phyloP scores from a whole-genome alignment of 2,329 filamentous ascomycete species.

The Ophiostoma novo-ulmi region DNA sequence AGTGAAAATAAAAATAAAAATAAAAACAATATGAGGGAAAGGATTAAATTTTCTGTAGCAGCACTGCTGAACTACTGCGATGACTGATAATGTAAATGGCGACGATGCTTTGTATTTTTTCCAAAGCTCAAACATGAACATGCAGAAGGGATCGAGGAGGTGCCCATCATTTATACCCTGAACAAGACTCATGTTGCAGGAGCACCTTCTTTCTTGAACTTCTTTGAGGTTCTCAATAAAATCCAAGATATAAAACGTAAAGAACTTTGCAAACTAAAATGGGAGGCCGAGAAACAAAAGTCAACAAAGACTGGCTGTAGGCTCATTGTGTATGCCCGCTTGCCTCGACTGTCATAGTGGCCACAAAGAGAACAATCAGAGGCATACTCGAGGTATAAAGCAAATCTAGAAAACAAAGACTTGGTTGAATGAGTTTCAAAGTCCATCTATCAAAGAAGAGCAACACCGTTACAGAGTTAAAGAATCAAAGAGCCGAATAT shows the following conservation, averaged over 20 bases:
- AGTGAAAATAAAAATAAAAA: not conserved
- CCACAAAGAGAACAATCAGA: slow-evolving; percentile 14
- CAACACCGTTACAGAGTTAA: not conserved
- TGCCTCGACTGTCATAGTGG: not conserved
- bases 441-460: not conserved
- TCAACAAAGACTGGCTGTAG: not conserved
- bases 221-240: not conserved
- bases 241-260: not conserved
- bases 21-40: not conserved
- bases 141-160: slow-evolving; percentile 8
- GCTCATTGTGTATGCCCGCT: not conserved
- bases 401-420: not conserved
- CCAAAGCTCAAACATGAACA: not conserved
- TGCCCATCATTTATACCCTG: slow-evolving; percentile 16
- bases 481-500: not conserved
- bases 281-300: not conserved
- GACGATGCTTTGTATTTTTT: not conserved
- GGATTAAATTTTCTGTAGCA: slow-evolving; percentile 16
- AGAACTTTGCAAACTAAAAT: not conserved
- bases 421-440: not conserved
- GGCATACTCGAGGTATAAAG: slow-evolving; percentile 1
- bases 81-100: not conserved
- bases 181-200: slow-evolving; percentile 4
- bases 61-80: slow-evolving; percentile 25
- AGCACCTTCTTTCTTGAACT: not conserved